A percentile compares a stretch with the other conserved stretches of the same genome.
Evolutionary conservation across 345 rosid species (phyloP).

Genomic region (Raphanus raphanistrum): DNA sequence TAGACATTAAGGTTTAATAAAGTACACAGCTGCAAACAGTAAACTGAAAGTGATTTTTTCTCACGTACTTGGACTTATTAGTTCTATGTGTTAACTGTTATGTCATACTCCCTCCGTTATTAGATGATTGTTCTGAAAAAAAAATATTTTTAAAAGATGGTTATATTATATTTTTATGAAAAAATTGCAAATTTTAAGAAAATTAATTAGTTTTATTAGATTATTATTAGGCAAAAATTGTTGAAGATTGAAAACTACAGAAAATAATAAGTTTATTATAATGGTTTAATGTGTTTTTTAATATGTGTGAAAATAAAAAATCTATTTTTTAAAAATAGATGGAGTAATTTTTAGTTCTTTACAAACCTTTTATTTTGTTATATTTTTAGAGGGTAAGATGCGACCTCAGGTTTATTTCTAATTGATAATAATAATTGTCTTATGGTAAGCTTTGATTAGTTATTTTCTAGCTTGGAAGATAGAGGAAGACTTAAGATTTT

Average conservation of each 20-base stretch:
- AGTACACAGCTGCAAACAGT: slow-evolving; percentile 8
- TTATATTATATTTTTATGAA: no score
- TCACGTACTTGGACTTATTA: background rate
- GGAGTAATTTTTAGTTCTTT: background rate
- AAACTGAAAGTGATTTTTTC: background rate
- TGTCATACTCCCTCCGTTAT: background rate
- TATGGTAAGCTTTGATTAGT: slow-evolving; percentile 28
- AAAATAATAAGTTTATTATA: no score
- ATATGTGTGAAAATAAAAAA: no score
- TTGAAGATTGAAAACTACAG: no score
- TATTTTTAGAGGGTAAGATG: background rate
- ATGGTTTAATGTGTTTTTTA: no score
- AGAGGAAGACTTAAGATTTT: slow-evolving; percentile 7
- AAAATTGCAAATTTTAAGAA: no score
- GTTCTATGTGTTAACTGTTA: background rate
- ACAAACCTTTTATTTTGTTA: background rate
- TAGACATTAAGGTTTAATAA: slow-evolving; percentile 4
- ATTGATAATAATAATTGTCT: background rate
- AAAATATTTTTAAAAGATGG: no score
- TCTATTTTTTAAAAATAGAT: no score
- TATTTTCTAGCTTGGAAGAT: slow-evolving; percentile 18
- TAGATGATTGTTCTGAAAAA: no score
- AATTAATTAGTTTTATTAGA: no score
- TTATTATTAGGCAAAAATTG: no score
- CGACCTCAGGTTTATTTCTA: background rate